Percentiles rank a stretch among this genome's conserved stretches.
These are phyloP conservation scores for Rhododendron simsii DNA, from an alignment of 148 eudicot genomes.

Conservation along the genomic window DNA sequence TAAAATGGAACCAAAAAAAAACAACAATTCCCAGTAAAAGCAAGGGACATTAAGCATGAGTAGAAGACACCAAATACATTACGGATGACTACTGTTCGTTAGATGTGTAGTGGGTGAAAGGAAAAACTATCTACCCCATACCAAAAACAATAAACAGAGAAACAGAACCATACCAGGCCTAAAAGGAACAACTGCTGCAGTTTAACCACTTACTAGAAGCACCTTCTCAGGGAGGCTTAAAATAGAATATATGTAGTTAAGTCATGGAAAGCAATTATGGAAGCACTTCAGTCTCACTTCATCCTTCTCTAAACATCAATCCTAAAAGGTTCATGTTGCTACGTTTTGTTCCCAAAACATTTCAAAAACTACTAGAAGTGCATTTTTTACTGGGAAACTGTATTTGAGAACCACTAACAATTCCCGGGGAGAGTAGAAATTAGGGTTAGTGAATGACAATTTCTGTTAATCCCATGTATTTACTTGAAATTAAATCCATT, in stretches of 20 bases:
- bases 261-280: background rate
- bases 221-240: background rate
- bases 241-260: background rate
- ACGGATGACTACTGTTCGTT: background rate
- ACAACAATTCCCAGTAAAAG: background rate
- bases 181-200: background rate
- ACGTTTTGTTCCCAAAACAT: background rate
- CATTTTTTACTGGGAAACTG: background rate
- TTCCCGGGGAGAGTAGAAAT: background rate
- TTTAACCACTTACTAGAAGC: background rate
- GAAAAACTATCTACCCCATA: background rate
- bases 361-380: background rate
- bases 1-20: background rate
- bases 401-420: background rate
- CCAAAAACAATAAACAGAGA: background rate
- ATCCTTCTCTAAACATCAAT: background rate
- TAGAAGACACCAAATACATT: background rate
- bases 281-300: background rate
- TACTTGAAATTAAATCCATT: background rate
- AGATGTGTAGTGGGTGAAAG: background rate
- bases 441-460: background rate
- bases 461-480: background rate
- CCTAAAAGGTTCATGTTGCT: background rate
- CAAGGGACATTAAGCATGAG: background rate
- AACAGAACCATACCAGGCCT: background rate